Evolutionary conservation across 169 alveolate species (phyloP).

Genomic region (Plasmodium gonderi): DNA sequence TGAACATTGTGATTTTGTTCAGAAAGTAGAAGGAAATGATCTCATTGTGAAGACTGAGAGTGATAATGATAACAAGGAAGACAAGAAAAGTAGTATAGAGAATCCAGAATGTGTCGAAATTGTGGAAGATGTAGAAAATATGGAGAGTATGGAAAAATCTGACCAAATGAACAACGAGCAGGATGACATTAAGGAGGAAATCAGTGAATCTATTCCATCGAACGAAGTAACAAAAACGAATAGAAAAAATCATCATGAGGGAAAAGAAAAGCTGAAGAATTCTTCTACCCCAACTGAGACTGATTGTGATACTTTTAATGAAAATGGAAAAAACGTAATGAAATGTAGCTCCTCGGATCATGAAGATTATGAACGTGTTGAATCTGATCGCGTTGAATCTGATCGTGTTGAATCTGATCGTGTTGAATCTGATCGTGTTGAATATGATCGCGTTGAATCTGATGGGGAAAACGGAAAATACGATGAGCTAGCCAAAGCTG

Average conservation of each 20-base stretch:
- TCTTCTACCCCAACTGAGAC: background rate
- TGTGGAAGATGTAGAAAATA: background rate
- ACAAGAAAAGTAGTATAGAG: too few species aligned
- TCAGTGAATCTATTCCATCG: background rate
- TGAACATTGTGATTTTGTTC: background rate
- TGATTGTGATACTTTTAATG: background rate
- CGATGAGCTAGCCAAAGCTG: constrained; percentile 11
- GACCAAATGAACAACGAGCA: background rate
- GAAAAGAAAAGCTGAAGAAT: background rate
- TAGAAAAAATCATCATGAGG: background rate
- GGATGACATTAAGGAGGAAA: background rate
- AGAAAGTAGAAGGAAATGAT: background rate
- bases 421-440: background rate
- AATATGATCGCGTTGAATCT: background rate
- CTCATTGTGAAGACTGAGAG: background rate
- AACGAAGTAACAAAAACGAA: background rate
- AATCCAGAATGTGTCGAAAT: too few species aligned
- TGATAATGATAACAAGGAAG: background rate
- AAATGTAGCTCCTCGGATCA: background rate
- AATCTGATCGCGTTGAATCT: background rate
- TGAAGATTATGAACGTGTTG: background rate
- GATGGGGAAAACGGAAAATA: background rate
- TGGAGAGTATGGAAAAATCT: background rate
- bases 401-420: background rate
- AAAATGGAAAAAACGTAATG: background rate